Evolutionary conservation across 192 early-diverging fungal genomes (phyloP).

Genomic region (Irineochytrium annulatum): DNA sequence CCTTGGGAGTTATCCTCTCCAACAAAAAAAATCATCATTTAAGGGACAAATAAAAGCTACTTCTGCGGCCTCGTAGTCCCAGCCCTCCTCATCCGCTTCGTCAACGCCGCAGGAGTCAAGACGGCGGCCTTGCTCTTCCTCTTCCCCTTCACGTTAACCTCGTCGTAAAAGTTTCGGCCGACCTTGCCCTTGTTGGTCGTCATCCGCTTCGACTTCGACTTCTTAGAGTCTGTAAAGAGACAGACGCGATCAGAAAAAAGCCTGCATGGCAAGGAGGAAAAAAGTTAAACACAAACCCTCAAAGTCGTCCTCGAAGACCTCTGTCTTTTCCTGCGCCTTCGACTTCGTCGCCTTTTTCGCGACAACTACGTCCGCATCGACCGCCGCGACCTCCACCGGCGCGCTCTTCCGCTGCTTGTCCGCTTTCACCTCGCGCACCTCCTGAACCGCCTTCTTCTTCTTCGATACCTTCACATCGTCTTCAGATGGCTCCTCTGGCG

Average conservation of each 20-base stretch:
- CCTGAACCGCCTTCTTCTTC: constrained; percentile 4
- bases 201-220: constrained; percentile 71
- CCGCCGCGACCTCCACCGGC: not conserved
- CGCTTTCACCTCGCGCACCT: constrained; percentile 14
- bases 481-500: not conserved
- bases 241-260: too few relatives aligned
- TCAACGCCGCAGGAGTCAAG: constrained; percentile 17
- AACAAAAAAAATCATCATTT: too few relatives aligned
- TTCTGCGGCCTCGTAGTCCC: too few relatives aligned
- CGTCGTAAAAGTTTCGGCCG: constrained; percentile 85
- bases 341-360: too few relatives aligned
- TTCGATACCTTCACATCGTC: not conserved
- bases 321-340: too few relatives aligned
- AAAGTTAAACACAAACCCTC: too few relatives aligned
- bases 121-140: constrained; percentile 67
- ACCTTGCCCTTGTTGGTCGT: constrained; percentile 91
- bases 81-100: constrained; percentile 21
- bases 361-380: not conserved
- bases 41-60: too few relatives aligned
- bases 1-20: too few relatives aligned
- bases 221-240: too few relatives aligned
- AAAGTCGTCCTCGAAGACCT: too few relatives aligned
- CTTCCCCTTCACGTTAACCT: constrained; percentile 93
- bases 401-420: too few relatives aligned
- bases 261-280: too few relatives aligned